These are phyloP conservation scores for Lactarius hengduanensis DNA, from an alignment of 768 basidiomycete species.

Conservation along the genomic window DNA sequence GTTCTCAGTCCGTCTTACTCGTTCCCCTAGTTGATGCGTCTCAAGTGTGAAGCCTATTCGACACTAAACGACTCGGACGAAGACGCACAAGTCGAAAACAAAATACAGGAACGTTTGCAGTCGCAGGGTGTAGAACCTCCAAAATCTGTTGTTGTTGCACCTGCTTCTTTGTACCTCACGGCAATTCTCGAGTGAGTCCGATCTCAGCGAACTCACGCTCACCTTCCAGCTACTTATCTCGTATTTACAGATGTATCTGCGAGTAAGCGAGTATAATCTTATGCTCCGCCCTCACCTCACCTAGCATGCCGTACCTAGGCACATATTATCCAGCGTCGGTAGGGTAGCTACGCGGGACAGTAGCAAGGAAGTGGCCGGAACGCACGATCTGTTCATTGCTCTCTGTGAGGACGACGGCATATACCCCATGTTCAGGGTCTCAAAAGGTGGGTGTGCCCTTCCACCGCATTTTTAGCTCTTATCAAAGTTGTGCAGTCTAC, in stretches of 20 bases:
- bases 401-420: constrained; percentile 88
- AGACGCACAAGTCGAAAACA: constrained; percentile 61
- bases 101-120: constrained; percentile 61
- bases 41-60: constrained; percentile 89
- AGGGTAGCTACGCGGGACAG: constrained; percentile 85
- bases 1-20: constrained; percentile 17
- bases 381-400: constrained; percentile 82
- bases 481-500: constrained; percentile 38
- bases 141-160: constrained; percentile 56
- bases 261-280: constrained; percentile 55
- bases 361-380: constrained; percentile 68
- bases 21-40: constrained; percentile 59
- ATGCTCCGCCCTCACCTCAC: constrained; percentile 2
- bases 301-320: constrained; percentile 47
- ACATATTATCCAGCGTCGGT: constrained; percentile 79
- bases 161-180: constrained; percentile 86
- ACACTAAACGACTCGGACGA: constrained; percentile 81
- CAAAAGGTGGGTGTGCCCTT: constrained; percentile 62
- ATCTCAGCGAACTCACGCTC: background rate
- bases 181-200: constrained; percentile 86
- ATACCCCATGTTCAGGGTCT: constrained; percentile 79
- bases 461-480: background rate
- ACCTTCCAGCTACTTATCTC: constrained; percentile 24
- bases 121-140: constrained; percentile 41
- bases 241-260: constrained; percentile 67